A percentile compares a stretch with the other conserved stretches of the same genome.
Conservation (phyloP, 495 filamentous ascomycete genomes). For the Parachaetomium inaequale region DNA sequence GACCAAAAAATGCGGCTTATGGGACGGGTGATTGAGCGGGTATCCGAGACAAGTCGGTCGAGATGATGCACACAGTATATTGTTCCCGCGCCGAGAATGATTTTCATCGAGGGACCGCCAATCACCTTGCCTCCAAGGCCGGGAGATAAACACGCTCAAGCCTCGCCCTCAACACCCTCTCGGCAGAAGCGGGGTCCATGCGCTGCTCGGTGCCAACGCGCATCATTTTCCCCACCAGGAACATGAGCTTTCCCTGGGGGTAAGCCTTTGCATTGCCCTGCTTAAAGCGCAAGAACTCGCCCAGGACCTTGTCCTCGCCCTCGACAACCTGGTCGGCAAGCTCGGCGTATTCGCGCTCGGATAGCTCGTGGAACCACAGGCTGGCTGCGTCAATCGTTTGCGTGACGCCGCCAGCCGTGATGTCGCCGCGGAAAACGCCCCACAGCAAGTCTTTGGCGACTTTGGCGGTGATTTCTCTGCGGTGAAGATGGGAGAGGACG, state of each 20-base stretch:
- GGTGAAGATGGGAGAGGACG: conserved; percentile 61
- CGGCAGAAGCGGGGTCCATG: conserved; percentile 71
- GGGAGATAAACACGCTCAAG: conserved; percentile 26
- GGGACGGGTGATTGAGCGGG: background rate
- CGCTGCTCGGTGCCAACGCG: conserved; percentile 66
- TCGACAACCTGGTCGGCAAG: conserved; percentile 52
- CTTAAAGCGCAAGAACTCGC: conserved; percentile 65
- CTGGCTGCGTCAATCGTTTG: conserved; percentile 62
- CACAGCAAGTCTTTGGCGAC: conserved; percentile 72
- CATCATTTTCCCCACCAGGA: conserved; percentile 92
- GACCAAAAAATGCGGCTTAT: background rate
- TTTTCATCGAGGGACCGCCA: background rate
- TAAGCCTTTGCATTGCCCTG: conserved; percentile 38
- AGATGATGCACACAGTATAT: background rate
- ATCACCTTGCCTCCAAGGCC: background rate
- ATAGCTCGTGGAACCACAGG: conserved; percentile 62
- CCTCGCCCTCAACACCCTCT: conserved; percentile 55
- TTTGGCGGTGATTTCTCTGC: conserved; percentile 66
- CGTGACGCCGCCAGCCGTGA: conserved; percentile 45
- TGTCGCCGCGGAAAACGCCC: conserved; percentile 46
- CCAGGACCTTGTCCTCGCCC: conserved; percentile 57
- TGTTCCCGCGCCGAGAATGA: background rate
- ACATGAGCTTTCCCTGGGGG: conserved; percentile 70
- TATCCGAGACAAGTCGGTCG: background rate
- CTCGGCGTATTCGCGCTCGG: conserved; percentile 54